These are phyloP conservation scores for Zostera marina DNA, from an alignment of 116 monocot genomes.

Conservation along the genomic window DNA sequence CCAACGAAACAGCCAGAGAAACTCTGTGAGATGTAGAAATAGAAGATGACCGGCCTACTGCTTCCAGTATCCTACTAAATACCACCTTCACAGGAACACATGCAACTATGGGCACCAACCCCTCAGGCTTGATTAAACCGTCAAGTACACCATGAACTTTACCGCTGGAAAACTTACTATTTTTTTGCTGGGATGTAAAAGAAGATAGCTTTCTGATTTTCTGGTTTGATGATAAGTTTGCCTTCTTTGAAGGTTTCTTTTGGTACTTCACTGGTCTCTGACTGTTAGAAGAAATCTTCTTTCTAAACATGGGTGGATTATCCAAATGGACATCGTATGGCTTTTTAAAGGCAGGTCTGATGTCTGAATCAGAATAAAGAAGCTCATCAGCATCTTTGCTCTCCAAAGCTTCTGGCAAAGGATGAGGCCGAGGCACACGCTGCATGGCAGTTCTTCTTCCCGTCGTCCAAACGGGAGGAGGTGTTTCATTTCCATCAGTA, in stretches of 20 bases:
- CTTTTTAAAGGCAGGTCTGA: conserved; percentile 14
- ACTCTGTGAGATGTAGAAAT: not conserved
- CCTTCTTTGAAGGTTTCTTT: conserved; percentile 24
- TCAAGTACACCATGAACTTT: conserved; percentile 15
- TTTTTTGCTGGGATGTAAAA: conserved; percentile 26
- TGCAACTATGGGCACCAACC: conserved; percentile 40
- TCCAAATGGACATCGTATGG: conserved; percentile 8
- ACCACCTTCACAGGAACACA: conserved; percentile 84
- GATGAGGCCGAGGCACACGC: conserved; percentile 39
- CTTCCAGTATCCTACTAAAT: conserved; percentile 81
- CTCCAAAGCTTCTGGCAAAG: conserved; percentile 18
- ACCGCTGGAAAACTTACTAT: not conserved
- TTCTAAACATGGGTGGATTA: conserved; percentile 13
- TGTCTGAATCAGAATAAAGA: conserved; percentile 14
- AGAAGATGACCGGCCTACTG: conserved; percentile 42
- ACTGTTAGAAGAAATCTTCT: conserved; percentile 2
- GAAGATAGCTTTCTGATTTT: conserved; percentile 67
- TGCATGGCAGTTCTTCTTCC: conserved; percentile 46
- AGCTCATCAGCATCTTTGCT: conserved; percentile 17
- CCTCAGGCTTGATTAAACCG: conserved; percentile 49
- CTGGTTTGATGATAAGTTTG: conserved; percentile 24
- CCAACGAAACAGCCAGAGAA: not conserved
- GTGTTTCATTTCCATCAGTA: conserved; percentile 21
- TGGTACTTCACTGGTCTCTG: conserved; percentile 12
- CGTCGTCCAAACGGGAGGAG: conserved; percentile 27